phyloP scores from a whole-genome alignment of 148 eudicot species.

The Suaeda aralocaspica region DNA sequence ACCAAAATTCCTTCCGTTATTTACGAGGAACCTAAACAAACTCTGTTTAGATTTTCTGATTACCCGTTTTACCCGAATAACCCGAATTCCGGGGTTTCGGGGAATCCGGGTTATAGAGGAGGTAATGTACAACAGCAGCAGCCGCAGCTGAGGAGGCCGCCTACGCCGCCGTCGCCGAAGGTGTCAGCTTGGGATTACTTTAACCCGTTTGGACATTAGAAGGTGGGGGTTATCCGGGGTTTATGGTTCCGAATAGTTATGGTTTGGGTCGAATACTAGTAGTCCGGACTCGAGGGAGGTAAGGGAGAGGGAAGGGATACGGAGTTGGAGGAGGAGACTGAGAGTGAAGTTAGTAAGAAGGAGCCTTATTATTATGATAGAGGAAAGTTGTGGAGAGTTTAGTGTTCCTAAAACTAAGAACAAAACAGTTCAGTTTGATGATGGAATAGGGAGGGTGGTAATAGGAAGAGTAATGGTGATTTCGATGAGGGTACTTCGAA shows the following conservation, averaged over 20 bases:
- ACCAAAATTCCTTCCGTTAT: conserved; percentile 48
- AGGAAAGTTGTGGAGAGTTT: conserved; percentile 37
- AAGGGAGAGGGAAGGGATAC: conserved; percentile 93
- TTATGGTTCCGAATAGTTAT: conserved; percentile 28
- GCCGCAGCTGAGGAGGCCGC: conserved; percentile 42
- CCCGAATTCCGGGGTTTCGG: conserved; percentile 43
- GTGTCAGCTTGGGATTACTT: conserved; percentile 79
- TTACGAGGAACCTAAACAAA: conserved; percentile 48
- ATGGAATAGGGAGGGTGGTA: conserved; percentile 16
- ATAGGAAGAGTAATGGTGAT: conserved; percentile 12
- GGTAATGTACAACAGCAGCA: conserved; percentile 28
- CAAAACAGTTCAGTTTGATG: conserved; percentile 32
- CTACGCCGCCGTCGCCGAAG: conserved; percentile 79
- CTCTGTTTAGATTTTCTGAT: conserved; percentile 33
- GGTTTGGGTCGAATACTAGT: conserved; percentile 59
- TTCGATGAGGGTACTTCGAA: conserved; percentile 33
- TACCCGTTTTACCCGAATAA: conserved; percentile 24
- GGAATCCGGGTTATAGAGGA: conserved; percentile 22
- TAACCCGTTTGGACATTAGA: conserved; percentile 65
- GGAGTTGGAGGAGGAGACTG: conserved; percentile 94
- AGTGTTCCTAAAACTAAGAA: conserved; percentile 22
- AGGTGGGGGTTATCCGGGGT: conserved; percentile 36
- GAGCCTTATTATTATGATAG: conserved; percentile 36
- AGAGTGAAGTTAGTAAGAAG: conserved; percentile 53
- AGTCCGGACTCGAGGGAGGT: conserved; percentile 90